Evolutionary conservation across 331 rosid species (phyloP).

Genomic region (Quercus lobata): DNA sequence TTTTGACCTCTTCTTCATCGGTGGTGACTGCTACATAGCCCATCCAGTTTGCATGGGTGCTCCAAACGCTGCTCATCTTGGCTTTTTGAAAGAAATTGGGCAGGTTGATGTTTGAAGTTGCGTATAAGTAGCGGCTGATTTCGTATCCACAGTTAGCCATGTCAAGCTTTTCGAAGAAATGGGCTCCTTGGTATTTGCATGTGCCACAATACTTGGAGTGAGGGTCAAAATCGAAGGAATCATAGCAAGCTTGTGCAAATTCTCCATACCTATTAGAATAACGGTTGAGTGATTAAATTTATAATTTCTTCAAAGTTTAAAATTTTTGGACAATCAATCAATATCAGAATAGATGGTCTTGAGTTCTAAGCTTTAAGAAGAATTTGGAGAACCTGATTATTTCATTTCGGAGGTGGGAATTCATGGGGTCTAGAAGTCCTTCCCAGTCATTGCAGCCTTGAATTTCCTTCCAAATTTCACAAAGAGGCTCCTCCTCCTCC

Average conservation of each 20-base stretch:
- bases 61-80: slow-evolving; percentile 45
- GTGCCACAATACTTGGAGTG: slow-evolving; percentile 72
- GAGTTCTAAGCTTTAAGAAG: too few species aligned
- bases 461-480: slow-evolving; percentile 47
- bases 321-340: too few species aligned
- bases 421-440: slow-evolving; percentile 48
- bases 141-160: slow-evolving; percentile 36
- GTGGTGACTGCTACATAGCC: slow-evolving; percentile 55
- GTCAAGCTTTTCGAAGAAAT: slow-evolving; percentile 45
- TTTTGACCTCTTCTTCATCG: slow-evolving; percentile 25
- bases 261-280: slow-evolving; percentile 47
- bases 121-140: slow-evolving; percentile 61
- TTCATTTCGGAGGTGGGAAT: slow-evolving; percentile 50
- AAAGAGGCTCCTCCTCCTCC: slow-evolving; percentile 14
- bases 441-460: slow-evolving; percentile 64
- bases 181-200: slow-evolving; percentile 50
- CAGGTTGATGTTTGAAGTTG: slow-evolving; percentile 71
- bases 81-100: slow-evolving; percentile 73
- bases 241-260: slow-evolving; percentile 65
- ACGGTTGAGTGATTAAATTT: too few species aligned
- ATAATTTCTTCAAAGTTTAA: too few species aligned
- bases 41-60: slow-evolving; percentile 80
- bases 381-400: slow-evolving; percentile 37
- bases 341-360: too few species aligned
- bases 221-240: slow-evolving; percentile 76